Evolutionary conservation across 2,329 filamentous ascomycete species (phyloP).

Genomic region (Gaeumannomyces sp.): DNA sequence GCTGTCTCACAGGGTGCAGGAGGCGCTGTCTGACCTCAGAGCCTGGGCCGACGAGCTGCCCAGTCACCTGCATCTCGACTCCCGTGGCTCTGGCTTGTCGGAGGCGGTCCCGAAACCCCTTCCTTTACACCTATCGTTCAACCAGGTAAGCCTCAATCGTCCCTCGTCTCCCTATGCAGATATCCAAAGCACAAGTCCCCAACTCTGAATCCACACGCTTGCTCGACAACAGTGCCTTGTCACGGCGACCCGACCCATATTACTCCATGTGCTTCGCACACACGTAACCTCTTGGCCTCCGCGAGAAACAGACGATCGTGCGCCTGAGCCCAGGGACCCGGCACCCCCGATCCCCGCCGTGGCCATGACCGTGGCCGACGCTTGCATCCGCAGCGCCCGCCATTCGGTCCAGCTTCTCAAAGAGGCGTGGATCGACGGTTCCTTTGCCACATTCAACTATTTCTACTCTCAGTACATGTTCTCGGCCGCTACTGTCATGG

Average conservation of each 20-base stretch:
- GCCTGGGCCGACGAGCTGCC: constrained; percentile 27
- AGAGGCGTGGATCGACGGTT: constrained; percentile 9
- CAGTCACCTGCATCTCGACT: constrained; percentile 24
- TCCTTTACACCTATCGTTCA: constrained; percentile 6
- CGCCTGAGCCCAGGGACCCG: neutral
- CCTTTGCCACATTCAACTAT: constrained; percentile 7
- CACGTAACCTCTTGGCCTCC: constrained; percentile 15
- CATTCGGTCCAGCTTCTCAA: constrained; percentile 7
- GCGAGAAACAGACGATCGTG: neutral
- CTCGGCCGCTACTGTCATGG: constrained; percentile 8
- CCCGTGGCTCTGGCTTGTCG: neutral
- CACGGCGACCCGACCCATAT: constrained; percentile 25
- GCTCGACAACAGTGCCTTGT: constrained; percentile 27
- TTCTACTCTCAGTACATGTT: constrained; percentile 8
- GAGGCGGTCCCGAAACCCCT: constrained; percentile 4
- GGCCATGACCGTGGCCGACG: constrained; percentile 25
- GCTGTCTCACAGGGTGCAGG: constrained; percentile 27
- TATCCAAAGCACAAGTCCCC: neutral
- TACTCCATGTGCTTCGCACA: constrained; percentile 22
- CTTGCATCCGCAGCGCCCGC: constrained; percentile 26
- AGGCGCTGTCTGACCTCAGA: constrained; percentile 24
- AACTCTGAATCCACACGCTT: neutral
- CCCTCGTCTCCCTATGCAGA: constrained; percentile 1
- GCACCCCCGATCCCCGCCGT: constrained; percentile 21
- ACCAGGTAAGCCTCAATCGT: constrained; percentile 7